phyloP scores from a whole-genome alignment of 345 rosid genomes.

The Populus simonii region DNA sequence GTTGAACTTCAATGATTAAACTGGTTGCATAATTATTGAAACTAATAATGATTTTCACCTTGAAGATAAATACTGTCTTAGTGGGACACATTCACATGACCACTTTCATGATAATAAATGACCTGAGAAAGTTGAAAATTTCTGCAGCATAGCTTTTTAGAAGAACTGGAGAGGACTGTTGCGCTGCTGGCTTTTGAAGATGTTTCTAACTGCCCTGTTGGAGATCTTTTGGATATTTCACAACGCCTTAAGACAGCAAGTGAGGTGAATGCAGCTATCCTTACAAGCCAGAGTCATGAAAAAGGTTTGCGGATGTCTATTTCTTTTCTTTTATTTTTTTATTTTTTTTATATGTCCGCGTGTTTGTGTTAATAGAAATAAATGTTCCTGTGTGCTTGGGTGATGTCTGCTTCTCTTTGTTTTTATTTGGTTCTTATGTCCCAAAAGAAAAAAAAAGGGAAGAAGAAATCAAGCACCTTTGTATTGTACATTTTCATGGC shows the following conservation, averaged over 20 bases:
- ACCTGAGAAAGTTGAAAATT: not conserved
- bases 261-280: slow-evolving; percentile 96
- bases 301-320: slow-evolving; percentile 50
- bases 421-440: not conserved
- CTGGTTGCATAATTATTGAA: not conserved
- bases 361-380: not conserved
- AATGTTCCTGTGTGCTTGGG: not conserved
- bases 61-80: not conserved
- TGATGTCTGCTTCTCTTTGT: not conserved
- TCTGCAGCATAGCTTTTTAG: slow-evolving; percentile 66
- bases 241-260: slow-evolving; percentile 95
- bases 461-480: not conserved
- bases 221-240: slow-evolving; percentile 80
- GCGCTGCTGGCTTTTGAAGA: slow-evolving; percentile 91
- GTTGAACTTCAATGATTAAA: not conserved
- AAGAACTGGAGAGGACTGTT: slow-evolving; percentile 94
- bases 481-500: not conserved
- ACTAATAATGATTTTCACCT: not conserved
- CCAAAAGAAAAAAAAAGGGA: not conserved
- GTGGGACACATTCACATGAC: not conserved
- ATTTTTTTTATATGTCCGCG: not conserved
- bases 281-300: slow-evolving; percentile 96
- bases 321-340: not conserved
- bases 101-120: not conserved
- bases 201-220: slow-evolving; percentile 76